Evolutionary conservation across 2,329 filamentous ascomycete species (phyloP), one percentile per base, ranked within the genome.

Genomic region (Davidsoniella eucalypti): DNA sequence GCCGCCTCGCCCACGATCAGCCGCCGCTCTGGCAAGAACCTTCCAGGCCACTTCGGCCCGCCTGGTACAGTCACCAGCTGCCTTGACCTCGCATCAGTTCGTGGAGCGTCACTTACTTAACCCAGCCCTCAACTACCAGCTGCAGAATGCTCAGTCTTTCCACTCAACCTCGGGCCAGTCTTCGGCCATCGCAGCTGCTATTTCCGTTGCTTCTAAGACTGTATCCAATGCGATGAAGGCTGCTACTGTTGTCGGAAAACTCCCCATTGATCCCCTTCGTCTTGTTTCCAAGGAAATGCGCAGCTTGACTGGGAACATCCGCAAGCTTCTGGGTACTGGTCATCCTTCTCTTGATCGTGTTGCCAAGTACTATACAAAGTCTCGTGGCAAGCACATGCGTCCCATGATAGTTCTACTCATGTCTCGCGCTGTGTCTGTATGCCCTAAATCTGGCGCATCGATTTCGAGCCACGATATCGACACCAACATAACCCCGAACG

Each of bases 281-380:
- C 83, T 86, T 33, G 88, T 96, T 33, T 90, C 86, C 55, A 93
- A 94, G 67, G 90, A 96, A 71, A 86, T 98, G 80, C 92, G 94
- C 66, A 93, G 88, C 59, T 69, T 96, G 60, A 94, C 85, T 9
- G 87, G 87, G 50, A 94, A 96, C 60, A 94, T 96, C 65, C 76
- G 86, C 54, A 84, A 93, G 61, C 72, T 96, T n/a, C 70, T 96
- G 14, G 90, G 90, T 5, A 95, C 88, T 0, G 90, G 90, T 5
- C 90, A 98, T 62, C 92, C 92, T 0, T 87, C 88, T 43, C 75
- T 98, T 54, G 92, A 96, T 62, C 88, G 86, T 40, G 90, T 88
- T 25, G 87, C 92, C 48, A 98, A 98, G 67, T 98, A 98, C 71
- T 98, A 98, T 65, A 94, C 92, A 18, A 84, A 90, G 60, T 85